A percentile compares a stretch with the other conserved stretches of the same genome.
Evolutionary conservation across 805 yeast species (phyloP).

Genomic region (Vanderwaltozyma tropicalis): DNA sequence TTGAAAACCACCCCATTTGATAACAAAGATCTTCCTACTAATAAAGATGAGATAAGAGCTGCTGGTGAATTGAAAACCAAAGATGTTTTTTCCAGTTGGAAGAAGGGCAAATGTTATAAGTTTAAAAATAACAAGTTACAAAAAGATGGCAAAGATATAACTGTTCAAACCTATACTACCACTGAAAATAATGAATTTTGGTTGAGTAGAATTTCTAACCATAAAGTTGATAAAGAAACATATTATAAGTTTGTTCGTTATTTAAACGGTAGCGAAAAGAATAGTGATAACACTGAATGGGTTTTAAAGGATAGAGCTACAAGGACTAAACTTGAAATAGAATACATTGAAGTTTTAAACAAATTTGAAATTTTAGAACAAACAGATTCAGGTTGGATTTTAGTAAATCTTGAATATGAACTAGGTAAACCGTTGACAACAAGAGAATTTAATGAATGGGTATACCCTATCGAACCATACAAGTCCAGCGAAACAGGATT

Average conservation of each 20-base stretch:
- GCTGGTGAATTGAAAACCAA: constrained; percentile 20
- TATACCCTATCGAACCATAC: constrained; percentile 23
- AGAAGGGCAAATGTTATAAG: constrained; percentile 25
- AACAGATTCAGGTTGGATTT: constrained; percentile 21
- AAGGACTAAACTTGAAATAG: constrained; percentile 27
- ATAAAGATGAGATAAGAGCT: constrained; percentile 6
- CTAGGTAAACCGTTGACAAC: constrained; percentile 30
- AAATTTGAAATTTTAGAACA: constrained; percentile 14
- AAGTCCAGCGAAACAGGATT: constrained; percentile 6
- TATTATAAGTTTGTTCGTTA: constrained; percentile 22
- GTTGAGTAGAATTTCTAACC: constrained; percentile 27
- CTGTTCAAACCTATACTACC: constrained; percentile 27
- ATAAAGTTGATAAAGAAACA: constrained; percentile 7
- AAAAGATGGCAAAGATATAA: constrained; percentile 16
- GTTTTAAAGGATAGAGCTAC: constrained; percentile 16
- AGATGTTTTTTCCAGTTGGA: constrained; percentile 22
- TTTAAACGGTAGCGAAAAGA: constrained; percentile 22
- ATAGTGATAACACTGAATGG: constrained; percentile 10
- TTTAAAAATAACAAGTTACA: constrained; percentile 10
- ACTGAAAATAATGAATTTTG: constrained; percentile 25
- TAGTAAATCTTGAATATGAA: constrained; percentile 29
- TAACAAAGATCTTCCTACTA: constrained; percentile 8
- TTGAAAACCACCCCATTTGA: constrained; percentile 6
- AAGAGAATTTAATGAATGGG: constrained; percentile 31
- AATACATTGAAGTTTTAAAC: constrained; percentile 29